These are phyloP conservation scores for Termitomyces sp. DNA, from an alignment of 768 basidiomycete species.

Conservation along the genomic window DNA sequence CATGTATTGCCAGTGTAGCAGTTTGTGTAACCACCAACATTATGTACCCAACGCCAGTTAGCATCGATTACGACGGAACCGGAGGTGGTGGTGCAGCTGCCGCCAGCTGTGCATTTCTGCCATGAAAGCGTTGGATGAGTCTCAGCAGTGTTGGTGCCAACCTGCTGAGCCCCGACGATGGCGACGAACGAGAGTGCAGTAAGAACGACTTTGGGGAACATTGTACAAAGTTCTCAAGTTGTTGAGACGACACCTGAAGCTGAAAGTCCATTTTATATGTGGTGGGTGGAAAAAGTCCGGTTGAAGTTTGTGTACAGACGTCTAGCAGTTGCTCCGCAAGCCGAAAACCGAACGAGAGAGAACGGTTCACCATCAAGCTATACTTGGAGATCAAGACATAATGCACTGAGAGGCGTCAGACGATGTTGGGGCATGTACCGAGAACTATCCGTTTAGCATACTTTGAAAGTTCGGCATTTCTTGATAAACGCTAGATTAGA, in stretches of 20 bases:
- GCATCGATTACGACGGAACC: constrained; percentile 47
- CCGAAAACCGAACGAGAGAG: neutral
- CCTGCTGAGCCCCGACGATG: constrained; percentile 40
- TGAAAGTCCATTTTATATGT: neutral
- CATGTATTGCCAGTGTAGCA: constrained; percentile 58
- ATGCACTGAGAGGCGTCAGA: neutral
- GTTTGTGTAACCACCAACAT: constrained; percentile 33
- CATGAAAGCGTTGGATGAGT: constrained; percentile 40
- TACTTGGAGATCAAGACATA: neutral
- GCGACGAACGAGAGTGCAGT: constrained; percentile 27
- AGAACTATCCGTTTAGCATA: neutral
- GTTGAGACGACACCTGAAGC: neutral
- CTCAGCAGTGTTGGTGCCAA: constrained; percentile 43
- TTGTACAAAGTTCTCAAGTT: neutral
- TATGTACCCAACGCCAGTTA: constrained; percentile 58
- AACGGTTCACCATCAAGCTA: neutral
- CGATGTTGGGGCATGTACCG: neutral
- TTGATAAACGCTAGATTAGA: neutral
- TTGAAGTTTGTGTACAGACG: neutral
- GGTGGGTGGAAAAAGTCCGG: constrained; percentile 3
- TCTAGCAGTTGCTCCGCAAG: too few relatives aligned
- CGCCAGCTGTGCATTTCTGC: constrained; percentile 48
- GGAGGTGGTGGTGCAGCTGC: constrained; percentile 36
- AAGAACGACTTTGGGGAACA: constrained; percentile 16
- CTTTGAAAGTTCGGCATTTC: neutral